phyloP scores from a whole-genome alignment of 352 stramenopile species.

The Thraustochytrium sp. region DNA sequence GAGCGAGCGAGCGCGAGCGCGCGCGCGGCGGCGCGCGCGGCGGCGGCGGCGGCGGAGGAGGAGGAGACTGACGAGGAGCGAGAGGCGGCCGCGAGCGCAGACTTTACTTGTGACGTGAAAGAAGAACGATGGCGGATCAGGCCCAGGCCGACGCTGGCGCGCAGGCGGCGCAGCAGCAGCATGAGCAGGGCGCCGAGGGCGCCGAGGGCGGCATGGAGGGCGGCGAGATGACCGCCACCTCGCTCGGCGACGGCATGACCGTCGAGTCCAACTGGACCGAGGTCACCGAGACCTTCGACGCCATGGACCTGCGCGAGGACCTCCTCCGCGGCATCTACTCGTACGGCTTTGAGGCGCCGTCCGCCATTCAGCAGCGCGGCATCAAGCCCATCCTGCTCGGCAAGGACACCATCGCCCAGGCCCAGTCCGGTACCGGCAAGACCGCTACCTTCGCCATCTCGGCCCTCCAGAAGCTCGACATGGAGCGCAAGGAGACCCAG shows the following conservation, averaged over 20 bases:
- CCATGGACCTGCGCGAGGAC: conserved; percentile 82
- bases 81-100: too few species aligned
- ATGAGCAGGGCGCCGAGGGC: neutral
- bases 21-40: too few species aligned
- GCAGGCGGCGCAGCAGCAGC: conserved; percentile 17
- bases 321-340: conserved; percentile 78
- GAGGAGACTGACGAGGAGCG: too few species aligned
- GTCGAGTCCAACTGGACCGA: conserved; percentile 48
- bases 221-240: conserved; percentile 33
- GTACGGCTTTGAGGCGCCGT: conserved; percentile 93
- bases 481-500: conserved; percentile 81
- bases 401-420: conserved; percentile 93
- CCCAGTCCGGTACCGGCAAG: conserved; percentile 84
- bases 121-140: conserved; percentile 3
- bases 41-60: too few species aligned
- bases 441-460: conserved; percentile 73
- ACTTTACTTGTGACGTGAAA: too few species aligned
- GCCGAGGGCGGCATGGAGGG: neutral
- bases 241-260: conserved; percentile 36
- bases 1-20: too few species aligned
- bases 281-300: conserved; percentile 67
- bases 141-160: neutral
- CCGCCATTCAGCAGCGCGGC: conserved; percentile 93
- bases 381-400: conserved; percentile 92
- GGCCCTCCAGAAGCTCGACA: conserved; percentile 82